phyloP scores from a whole-genome alignment of 2,329 filamentous ascomycete genomes.

The Aspergillus sp. region DNA sequence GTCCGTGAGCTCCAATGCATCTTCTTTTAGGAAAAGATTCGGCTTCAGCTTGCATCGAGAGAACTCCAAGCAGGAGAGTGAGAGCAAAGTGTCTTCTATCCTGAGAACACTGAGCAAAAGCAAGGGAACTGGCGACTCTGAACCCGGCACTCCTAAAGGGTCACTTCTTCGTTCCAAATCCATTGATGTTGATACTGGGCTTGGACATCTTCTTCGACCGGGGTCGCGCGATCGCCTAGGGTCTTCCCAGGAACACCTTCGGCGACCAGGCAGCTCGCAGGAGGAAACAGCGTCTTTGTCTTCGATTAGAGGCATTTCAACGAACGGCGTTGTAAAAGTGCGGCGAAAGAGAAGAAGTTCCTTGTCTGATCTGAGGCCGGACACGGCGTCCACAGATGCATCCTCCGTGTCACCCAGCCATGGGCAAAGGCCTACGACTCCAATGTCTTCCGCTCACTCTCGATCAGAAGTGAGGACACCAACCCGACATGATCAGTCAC shows the following conservation, averaged over 20 bases:
- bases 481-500: conserved; percentile 28
- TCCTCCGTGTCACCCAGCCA: conserved; percentile 32
- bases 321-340: conserved; percentile 42
- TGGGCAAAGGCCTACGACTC: conserved; percentile 38
- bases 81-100: conserved; percentile 71
- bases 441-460: conserved; percentile 24
- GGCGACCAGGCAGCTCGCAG: conserved; percentile 46
- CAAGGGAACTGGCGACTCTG: conserved; percentile 59
- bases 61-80: conserved; percentile 70
- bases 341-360: conserved; percentile 86
- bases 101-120: conserved; percentile 88
- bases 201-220: conserved; percentile 50
- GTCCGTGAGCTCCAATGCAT: conserved; percentile 81
- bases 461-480: conserved; percentile 29
- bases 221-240: conserved; percentile 56
- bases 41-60: conserved; percentile 77
- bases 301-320: conserved; percentile 53
- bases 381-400: conserved; percentile 62
- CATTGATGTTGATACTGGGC: conserved; percentile 64
- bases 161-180: conserved; percentile 71
- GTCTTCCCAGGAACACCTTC: conserved; percentile 49
- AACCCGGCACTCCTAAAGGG: conserved; percentile 68
- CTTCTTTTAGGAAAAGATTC: conserved; percentile 80
- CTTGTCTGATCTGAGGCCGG: conserved; percentile 75
- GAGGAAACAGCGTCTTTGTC: conserved; percentile 48